Percentiles rank a stretch among this genome's conserved stretches.
Conservation (phyloP, 192 early-diverging fungal species). For the Coemansia sp. region DNA sequence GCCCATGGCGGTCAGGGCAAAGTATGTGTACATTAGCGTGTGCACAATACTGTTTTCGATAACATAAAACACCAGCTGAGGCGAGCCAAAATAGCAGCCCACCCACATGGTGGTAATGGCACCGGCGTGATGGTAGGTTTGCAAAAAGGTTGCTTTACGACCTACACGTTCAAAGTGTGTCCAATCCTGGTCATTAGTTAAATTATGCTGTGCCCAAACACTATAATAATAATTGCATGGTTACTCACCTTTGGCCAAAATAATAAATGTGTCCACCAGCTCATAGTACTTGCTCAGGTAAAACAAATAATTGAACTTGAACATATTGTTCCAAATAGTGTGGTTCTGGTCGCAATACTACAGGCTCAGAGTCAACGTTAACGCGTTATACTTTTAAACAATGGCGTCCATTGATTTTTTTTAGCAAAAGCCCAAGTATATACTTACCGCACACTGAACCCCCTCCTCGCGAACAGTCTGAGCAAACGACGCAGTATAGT, state of each 20-base stretch:
- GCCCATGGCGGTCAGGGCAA: conserved; percentile 71
- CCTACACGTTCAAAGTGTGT: conserved; percentile 47
- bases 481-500: conserved; percentile 61
- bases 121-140: conserved; percentile 87
- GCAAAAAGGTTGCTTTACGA: conserved; percentile 69
- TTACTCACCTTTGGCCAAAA: conserved; percentile 65
- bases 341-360: conserved; percentile 61
- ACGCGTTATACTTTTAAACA: too few relatives aligned
- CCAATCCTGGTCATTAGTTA: too few relatives aligned
- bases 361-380: neutral
- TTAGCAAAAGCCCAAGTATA: neutral
- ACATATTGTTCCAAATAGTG: neutral
- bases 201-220: too few relatives aligned
- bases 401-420: too few relatives aligned
- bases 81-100: conserved; percentile 74
- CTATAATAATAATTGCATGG: neutral
- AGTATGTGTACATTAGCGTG: conserved; percentile 86
- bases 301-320: conserved; percentile 73
- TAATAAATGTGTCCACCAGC: conserved; percentile 84
- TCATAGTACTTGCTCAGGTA: conserved; percentile 91
- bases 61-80: conserved; percentile 82
- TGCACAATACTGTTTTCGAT: conserved; percentile 80
- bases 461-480: conserved; percentile 59
- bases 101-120: conserved; percentile 90
- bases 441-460: conserved; percentile 64